A percentile compares a stretch with the other conserved stretches of the same genome.
phyloP scores from a whole-genome alignment of 495 filamentous ascomycete genomes.

The Penicillium cataractarum region DNA sequence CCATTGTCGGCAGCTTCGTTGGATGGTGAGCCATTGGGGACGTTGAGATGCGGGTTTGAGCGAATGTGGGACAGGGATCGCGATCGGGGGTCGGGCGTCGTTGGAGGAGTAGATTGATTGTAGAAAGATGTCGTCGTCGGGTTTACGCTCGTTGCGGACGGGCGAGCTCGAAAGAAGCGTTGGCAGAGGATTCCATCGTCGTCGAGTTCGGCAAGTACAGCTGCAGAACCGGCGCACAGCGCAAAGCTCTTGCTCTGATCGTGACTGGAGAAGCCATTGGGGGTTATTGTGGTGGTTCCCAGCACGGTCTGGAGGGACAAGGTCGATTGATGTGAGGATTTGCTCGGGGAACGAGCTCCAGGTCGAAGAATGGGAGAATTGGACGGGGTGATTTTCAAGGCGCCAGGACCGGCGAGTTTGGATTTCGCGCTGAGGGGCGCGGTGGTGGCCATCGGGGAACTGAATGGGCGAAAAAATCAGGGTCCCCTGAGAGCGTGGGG shows the following conservation, averaged over 20 bases:
- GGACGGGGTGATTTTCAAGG: slow-evolving; percentile 76
- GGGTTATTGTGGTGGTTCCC: slow-evolving; percentile 81
- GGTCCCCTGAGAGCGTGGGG: slow-evolving; percentile 30
- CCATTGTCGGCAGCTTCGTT: slow-evolving; percentile 62
- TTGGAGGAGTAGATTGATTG: slow-evolving; percentile 63
- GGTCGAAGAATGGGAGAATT: slow-evolving; percentile 73
- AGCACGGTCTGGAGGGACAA: slow-evolving; percentile 82
- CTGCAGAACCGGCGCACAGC: slow-evolving; percentile 91
- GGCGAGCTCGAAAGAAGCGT: slow-evolving; percentile 87
- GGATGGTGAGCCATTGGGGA: slow-evolving; percentile 40
- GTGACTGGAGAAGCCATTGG: slow-evolving; percentile 84
- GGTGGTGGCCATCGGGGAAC: slow-evolving; percentile 42
- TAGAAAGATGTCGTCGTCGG: slow-evolving; percentile 52
- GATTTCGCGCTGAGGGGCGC: slow-evolving; percentile 38
- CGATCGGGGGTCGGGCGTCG: slow-evolving; percentile 46
- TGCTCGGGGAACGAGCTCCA: slow-evolving; percentile 64
- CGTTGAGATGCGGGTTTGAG: slow-evolving; percentile 31
- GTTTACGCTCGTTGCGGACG: slow-evolving; percentile 71
- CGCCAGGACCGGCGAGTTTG: slow-evolving; percentile 38
- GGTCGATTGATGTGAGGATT: slow-evolving; percentile 51
- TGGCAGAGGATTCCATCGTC: slow-evolving; percentile 72
- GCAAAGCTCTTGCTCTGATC: slow-evolving; percentile 74
- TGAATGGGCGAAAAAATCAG: slow-evolving; percentile 22
- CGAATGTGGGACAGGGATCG: slow-evolving; percentile 39
- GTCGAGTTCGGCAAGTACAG: slow-evolving; percentile 82